A percentile compares a stretch with the other conserved stretches of the same genome.
Evolutionary conservation across 192 early-diverging fungal genomes (phyloP).

Genomic region (Kickxella alabastrina): DNA sequence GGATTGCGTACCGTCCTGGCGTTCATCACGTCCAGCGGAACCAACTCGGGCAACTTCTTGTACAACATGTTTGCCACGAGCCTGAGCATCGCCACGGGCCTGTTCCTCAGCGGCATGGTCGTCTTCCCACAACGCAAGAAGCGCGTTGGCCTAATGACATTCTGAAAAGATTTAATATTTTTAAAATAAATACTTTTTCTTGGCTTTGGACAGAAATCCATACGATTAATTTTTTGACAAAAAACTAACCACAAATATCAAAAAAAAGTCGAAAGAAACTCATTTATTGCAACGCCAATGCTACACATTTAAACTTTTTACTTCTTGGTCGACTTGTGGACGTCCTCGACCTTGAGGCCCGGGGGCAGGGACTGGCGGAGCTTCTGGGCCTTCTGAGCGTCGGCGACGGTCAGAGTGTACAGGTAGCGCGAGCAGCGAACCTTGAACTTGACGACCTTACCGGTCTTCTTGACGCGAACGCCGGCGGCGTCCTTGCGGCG

Average conservation of each 20-base stretch:
- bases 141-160: conserved; percentile 51
- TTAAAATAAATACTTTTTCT: no score
- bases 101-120: conserved; percentile 65
- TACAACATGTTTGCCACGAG: conserved; percentile 61
- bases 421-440: conserved; percentile 97
- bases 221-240: no score
- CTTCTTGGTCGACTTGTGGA: conserved; percentile 18
- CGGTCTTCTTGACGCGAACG: conserved; percentile 96
- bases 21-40: conserved; percentile 57
- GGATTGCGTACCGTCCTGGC: conserved; percentile 63
- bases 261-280: background rate
- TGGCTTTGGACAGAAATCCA: no score
- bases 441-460: conserved; percentile 94
- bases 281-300: background rate
- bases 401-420: conserved; percentile 95
- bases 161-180: conserved; percentile 9
- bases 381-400: conserved; percentile 94
- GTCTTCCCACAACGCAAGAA: conserved; percentile 57
- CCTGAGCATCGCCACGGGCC: conserved; percentile 64
- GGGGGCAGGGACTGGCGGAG: conserved; percentile 93
- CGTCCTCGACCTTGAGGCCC: conserved; percentile 33
- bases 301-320: conserved; percentile 7
- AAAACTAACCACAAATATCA: no score
- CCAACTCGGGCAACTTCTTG: conserved; percentile 52
- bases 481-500: conserved; percentile 93